These are phyloP conservation scores for Cymbopogon citratus DNA, from an alignment of 176 grass and related monocot genomes.

Conservation along the genomic window DNA sequence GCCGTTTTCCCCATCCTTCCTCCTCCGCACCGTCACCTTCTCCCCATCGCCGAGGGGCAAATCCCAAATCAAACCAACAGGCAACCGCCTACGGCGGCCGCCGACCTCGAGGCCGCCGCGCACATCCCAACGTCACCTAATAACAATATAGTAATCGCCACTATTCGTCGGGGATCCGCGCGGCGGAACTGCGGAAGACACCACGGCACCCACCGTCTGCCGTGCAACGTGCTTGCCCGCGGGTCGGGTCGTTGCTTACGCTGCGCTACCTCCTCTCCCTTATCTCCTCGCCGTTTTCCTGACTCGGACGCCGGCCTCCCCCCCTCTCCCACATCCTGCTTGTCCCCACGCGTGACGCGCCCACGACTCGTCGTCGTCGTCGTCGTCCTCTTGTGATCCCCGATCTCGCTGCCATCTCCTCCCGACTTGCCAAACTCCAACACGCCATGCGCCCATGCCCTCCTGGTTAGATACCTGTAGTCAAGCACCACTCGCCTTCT, in stretches of 20 bases:
- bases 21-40: not conserved
- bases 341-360: conserved; percentile 18
- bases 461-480: not conserved
- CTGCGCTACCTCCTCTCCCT: not conserved
- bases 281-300: conserved; percentile 9
- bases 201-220: not conserved
- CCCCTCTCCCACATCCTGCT: not conserved
- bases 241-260: not conserved
- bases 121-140: not conserved
- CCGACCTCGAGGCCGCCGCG: not conserved
- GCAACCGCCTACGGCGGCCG: not conserved
- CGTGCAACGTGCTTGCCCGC: not conserved
- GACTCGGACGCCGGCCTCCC: conserved; percentile 11
- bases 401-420: not conserved
- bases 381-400: not conserved
- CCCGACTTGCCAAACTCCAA: conserved; percentile 9
- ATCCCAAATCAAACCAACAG: not conserved
- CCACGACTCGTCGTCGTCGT: not conserved
- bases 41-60: not conserved
- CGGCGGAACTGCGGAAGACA: not conserved
- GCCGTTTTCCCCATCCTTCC: not conserved
- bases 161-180: not conserved
- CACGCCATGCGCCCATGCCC: conserved; percentile 30
- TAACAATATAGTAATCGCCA: too few species aligned
- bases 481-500: not conserved